Evolutionary conservation across 768 basidiomycete genomes (phyloP), one percentile per base, ranked within the genome.

Genomic region (Leucocoprinus leucothites): DNA sequence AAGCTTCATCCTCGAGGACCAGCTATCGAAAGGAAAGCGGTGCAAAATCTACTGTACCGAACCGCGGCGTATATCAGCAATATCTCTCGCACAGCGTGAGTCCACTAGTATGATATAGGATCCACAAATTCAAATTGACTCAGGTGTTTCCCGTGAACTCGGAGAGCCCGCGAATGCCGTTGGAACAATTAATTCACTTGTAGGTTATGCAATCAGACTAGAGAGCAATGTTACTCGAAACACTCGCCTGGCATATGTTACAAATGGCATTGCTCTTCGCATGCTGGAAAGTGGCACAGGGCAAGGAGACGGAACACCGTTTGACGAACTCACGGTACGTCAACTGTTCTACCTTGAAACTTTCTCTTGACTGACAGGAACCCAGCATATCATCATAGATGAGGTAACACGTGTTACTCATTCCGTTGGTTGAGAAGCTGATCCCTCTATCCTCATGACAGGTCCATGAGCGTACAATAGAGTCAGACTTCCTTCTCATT

Each of bases 41-140:
- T 96, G 93, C 76, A 96, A 88, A 68, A 89, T 99, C 63, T 93
- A 85, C 64, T 96, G 94, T 60, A 98, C 96, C 3, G 95, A 98
- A 65, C 96, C 96, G 4, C 82, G 96, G 42, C 84, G 96, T 40
- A 98, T 98, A 59, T 95, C 94, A 51, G 95, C 96, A 1, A 91
- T 98, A 48, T 98, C 96, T 0, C 80, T 98, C 6, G 96, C 96
- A 0, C 92, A 96, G 60, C 86, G 94, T 71, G 56, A 21, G 73
- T 62, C 48, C 18, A 13, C 7, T 31, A 19, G 13, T 31, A 2
- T 35, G 16, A 31, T 31, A n/a, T 19, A 35, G 3, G 28, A n/a
- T 9, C 19, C 34, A 19, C 18, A 2, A 19, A 34, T 18, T 48
- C 14, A 35, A 31, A 9, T 3, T 7, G 2, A 9, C 21, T 1